Conservation (phyloP, 331 rosid species). For the Erythrophleum ivorense region DNA sequence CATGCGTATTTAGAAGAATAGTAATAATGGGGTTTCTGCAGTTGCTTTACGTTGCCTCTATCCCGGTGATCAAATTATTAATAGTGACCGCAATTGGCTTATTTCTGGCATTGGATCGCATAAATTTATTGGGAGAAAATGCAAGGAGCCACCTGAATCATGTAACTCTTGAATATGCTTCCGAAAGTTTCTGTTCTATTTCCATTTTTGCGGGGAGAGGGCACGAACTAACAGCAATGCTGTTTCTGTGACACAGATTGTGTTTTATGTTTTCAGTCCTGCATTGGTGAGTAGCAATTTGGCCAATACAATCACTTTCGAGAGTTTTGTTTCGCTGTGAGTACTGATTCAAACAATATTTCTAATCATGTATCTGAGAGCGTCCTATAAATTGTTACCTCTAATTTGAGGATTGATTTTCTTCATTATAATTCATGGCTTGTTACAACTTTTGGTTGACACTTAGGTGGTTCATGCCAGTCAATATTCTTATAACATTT, state of each 20-base stretch:
- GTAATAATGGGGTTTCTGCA: constrained; percentile 48
- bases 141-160: constrained; percentile 54
- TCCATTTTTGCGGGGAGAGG: neutral
- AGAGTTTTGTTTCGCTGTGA: constrained; percentile 49
- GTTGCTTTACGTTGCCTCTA: constrained; percentile 52
- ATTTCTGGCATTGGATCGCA: constrained; percentile 48
- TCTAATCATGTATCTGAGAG: too few relatives aligned
- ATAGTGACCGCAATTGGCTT: constrained; percentile 50
- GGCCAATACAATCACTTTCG: constrained; percentile 51
- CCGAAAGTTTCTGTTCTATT: neutral
- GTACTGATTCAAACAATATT: constrained; percentile 9
- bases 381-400: too few relatives aligned
- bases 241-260: constrained; percentile 45
- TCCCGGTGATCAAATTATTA: constrained; percentile 52
- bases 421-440: too few relatives aligned
- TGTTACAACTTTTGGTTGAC: constrained; percentile 15
- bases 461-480: constrained; percentile 66
- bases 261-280: constrained; percentile 60
- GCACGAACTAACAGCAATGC: neutral
- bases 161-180: constrained; percentile 33
- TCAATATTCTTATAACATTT: constrained; percentile 59
- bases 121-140: constrained; percentile 49
- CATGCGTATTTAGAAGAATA: constrained; percentile 25
- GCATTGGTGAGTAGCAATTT: constrained; percentile 52
- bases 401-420: too few relatives aligned